These are phyloP conservation scores for Geosiphon pyriformis DNA, from an alignment of 192 early-diverging fungal genomes.

Conservation along the genomic window DNA sequence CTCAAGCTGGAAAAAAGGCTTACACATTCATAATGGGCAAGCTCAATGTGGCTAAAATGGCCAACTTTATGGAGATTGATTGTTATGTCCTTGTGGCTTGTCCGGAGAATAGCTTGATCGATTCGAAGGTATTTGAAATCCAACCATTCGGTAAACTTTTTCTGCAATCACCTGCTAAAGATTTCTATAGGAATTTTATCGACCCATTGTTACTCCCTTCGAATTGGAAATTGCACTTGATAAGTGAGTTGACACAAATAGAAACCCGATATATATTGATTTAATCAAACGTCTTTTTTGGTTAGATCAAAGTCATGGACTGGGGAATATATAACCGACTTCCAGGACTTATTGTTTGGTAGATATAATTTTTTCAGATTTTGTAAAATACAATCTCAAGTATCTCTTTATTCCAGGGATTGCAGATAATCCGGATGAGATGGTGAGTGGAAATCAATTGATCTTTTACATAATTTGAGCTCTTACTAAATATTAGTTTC, in stretches of 20 bases:
- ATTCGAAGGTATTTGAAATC: conserved; percentile 52
- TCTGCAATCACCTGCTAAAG: not conserved
- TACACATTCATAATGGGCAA: conserved; percentile 92
- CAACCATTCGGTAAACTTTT: conserved; percentile 25
- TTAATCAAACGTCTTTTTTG: conserved; percentile 4
- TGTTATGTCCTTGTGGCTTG: conserved; percentile 89
- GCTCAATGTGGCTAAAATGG: conserved; percentile 91
- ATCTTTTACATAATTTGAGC: too few relatives aligned
- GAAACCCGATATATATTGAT: not conserved
- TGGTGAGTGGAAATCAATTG: not conserved
- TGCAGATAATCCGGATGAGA: conserved; percentile 13
- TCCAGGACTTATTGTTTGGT: conserved; percentile 52
- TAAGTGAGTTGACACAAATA: conserved; percentile 28
- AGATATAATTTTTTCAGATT: conserved; percentile 28
- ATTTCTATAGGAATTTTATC: conserved; percentile 66
- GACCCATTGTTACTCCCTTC: conserved; percentile 90
- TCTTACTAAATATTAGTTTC: too few relatives aligned
- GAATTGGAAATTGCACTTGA: conserved; percentile 81
- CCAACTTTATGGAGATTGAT: conserved; percentile 95
- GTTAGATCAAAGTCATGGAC: conserved; percentile 60
- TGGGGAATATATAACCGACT: conserved; percentile 67
- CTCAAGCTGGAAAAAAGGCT: conserved; percentile 66
- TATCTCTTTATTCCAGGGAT: conserved; percentile 29
- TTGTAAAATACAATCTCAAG: not conserved
- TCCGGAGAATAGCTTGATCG: conserved; percentile 90